Base-by-base conservation (phyloP, 129 eudicot species). In the Chrysanthemum lavandulifolium region DNA sequence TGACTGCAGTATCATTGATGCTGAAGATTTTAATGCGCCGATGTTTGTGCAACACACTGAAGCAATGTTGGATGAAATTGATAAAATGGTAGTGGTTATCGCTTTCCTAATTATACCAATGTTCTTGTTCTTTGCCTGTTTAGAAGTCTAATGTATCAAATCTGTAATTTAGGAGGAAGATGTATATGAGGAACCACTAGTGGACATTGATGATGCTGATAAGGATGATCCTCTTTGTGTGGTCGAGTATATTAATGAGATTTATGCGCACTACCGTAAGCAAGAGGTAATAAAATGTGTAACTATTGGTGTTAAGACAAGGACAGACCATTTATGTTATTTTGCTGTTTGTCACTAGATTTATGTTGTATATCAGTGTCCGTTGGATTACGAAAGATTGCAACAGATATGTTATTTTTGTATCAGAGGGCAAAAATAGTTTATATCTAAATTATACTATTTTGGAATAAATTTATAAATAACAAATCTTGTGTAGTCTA, bases 21-120 rank as follows among this genome's bases (percentile, higher is more conserved):
- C 48, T 48, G 86, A 84, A 3, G 95, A 86, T 60, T 66, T 74
- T 27, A 73, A 81, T 62, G 89, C 78, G n/a, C 97, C 99, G 0
- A 90, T 88, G 91, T 88, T 82, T 71, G 92, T 93, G 72, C 98
- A 92, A 48, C 95, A 89, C 53, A 92, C 98, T 16, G 90, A 89
- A 84, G 90, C 96, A 18, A 87, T 89, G 95, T 76, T 89, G 68
- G 92, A 93, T 19, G 97, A 89, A 77, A 86, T 89, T 0, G 90
- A 89, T 45, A 66, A 83, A 65, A 89, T 93, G 97, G 97, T 88
- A 86, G 54, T 68, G 1, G 69, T 68, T 62, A 13, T 9, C 5
- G 55, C n/a, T 13, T 72, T 56, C 9, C 45, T 40, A 40, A 6
- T 40, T 40, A 1, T 40, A 1, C 3, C 14, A 43, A 16, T 19